Conservation (phyloP, 2,329 filamentous ascomycete species). For the Ceratocystis huliohia region DNA sequence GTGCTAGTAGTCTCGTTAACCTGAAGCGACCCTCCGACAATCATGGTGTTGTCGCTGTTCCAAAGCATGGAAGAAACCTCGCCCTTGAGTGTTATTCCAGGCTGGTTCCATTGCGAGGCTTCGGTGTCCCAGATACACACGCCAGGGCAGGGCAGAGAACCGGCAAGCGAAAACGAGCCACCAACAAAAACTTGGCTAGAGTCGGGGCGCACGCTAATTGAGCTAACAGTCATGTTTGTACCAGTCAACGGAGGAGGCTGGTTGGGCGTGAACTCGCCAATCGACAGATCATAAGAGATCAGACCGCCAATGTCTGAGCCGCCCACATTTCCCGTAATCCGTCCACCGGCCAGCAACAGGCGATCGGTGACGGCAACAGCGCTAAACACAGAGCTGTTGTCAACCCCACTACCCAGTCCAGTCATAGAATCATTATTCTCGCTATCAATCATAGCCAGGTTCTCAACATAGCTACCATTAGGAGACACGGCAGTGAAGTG, state of each 20-base stretch:
- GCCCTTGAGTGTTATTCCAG: constrained; percentile 60
- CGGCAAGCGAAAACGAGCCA: constrained; percentile 71
- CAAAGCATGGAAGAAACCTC: constrained; percentile 62
- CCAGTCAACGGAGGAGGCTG: constrained; percentile 70
- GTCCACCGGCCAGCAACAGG: constrained; percentile 70
- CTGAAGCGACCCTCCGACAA: constrained; percentile 66
- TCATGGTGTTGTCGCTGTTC: constrained; percentile 55
- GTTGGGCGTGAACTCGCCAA: constrained; percentile 43
- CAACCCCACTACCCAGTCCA: constrained; percentile 55
- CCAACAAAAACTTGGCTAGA: constrained; percentile 71
- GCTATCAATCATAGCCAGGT: constrained; percentile 71
- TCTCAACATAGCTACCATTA: constrained; percentile 60
- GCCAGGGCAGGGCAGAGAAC: constrained; percentile 66
- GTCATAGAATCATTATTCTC: constrained; percentile 52
- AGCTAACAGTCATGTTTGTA: constrained; percentile 56
- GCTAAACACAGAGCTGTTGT: constrained; percentile 60
- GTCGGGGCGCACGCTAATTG: constrained; percentile 59
- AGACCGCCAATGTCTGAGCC: constrained; percentile 56
- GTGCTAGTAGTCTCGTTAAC: constrained; percentile 49
- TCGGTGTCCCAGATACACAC: constrained; percentile 68
- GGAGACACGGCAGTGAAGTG: constrained; percentile 63
- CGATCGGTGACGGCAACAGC: constrained; percentile 55
- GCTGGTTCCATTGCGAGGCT: constrained; percentile 63
- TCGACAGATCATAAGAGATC: constrained; percentile 63
- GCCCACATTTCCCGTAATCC: constrained; percentile 57